Evolutionary conservation across 345 rosid species (phyloP), one percentile per base, ranked within the genome.

Genomic region (Psidium guajava): DNA sequence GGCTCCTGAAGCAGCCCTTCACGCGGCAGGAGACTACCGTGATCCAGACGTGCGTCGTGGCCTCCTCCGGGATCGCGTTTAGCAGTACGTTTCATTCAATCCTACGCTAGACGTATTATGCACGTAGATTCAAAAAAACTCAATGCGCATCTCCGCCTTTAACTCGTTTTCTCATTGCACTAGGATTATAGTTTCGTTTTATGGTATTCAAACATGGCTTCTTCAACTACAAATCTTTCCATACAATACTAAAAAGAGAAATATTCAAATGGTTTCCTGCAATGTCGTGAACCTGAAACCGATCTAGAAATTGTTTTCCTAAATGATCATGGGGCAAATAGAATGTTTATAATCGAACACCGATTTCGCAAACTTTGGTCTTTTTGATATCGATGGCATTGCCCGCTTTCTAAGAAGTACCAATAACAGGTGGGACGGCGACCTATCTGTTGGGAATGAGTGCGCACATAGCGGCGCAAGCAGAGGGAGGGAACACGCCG

Each of bases 1-100:
- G 98, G 7, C 57, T 88, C 73, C 85, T 96, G 85, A 93, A 90
- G 85, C 97, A 94, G 84, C 96, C 97, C 22, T 96, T 95, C 87
- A 94, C 99, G 0, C 87, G 80, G 80, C 99, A 96, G 87, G 97
- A 96, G 87, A 96, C 94, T 44, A 95, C 98, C 6, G 97, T 96
- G 85, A 92, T 96, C 73, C 98, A 96, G 83, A 96, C 98, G 6
- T 95, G 96, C 84, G 93, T 95, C 2, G 98, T 96, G 99, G 99
- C 99, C 44, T 95, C 99, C 36, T 95, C 98, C 6, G 99, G 99
- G 82, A 96, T 96, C 83, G 99, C 99, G 53, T 96, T 95, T 86
- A 96, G 99, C 93, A 93, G 98, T 96, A 93, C 42, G 93, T 89
- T 55, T 49, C 58, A 52, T 52, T 21, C 52, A 24, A 57, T 5